A percentile compares a stretch with the other conserved stretches of the same genome.
Conservation (phyloP, 768 basidiomycete species). For the Mycena olivaceomarginata region DNA sequence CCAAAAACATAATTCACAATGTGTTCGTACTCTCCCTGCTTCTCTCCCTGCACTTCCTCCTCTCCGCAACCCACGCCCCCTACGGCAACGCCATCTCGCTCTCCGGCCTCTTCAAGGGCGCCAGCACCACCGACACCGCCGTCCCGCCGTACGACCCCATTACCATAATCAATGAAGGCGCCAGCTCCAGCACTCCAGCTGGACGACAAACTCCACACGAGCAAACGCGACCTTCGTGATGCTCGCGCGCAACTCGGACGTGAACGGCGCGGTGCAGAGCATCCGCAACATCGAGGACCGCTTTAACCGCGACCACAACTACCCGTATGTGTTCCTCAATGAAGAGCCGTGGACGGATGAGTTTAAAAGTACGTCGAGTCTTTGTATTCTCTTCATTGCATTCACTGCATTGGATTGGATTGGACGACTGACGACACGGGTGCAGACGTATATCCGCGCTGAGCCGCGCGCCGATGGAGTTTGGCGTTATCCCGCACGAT, state of each 20-base stretch:
- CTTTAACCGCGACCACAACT: slow-evolving; percentile 73
- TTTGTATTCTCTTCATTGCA: too few species aligned
- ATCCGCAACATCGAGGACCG: slow-evolving; percentile 73
- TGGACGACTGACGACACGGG: too few species aligned
- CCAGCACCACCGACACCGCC: slow-evolving; percentile 30
- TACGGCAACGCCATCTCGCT: slow-evolving; percentile 73
- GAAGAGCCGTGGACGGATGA: slow-evolving; percentile 73
- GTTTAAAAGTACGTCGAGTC: slow-evolving; percentile 63
- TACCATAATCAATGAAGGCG: too few species aligned
- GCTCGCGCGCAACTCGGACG: slow-evolving; percentile 60
- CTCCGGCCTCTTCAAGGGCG: slow-evolving; percentile 32
- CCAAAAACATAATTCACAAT: too few species aligned
- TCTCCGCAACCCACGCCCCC: slow-evolving; percentile 70
- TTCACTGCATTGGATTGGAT: background rate
- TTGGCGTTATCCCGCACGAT: slow-evolving; percentile 73
- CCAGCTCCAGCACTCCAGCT: background rate
- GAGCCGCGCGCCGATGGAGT: slow-evolving; percentile 55
- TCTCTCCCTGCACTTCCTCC: slow-evolving; percentile 63
- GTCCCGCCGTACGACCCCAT: slow-evolving; percentile 57
- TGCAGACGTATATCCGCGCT: slow-evolving; percentile 37
- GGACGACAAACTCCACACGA: slow-evolving; percentile 28
- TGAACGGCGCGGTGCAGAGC: slow-evolving; percentile 63
- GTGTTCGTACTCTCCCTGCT: too few species aligned
- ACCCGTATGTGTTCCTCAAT: slow-evolving; percentile 82
- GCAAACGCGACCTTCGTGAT: slow-evolving; percentile 56